phyloP scores from a whole-genome alignment of 2,329 filamentous ascomycete genomes.

The Colletotrichum sansevieriae region DNA sequence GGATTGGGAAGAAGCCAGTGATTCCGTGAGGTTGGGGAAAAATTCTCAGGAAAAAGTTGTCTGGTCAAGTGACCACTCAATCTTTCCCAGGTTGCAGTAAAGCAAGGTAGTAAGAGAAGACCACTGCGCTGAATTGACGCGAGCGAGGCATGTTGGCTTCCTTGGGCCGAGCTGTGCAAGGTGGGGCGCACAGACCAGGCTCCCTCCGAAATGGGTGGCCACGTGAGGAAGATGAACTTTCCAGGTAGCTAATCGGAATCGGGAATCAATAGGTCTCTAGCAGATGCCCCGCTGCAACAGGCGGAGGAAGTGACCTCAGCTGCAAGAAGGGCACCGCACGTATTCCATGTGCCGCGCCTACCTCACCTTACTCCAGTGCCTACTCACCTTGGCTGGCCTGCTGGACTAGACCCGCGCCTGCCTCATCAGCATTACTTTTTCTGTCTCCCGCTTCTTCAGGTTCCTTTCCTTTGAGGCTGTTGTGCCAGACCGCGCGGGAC shows the following conservation, averaged over 20 bases:
- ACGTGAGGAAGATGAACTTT: slow-evolving; percentile 41
- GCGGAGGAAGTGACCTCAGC: slow-evolving; percentile 41
- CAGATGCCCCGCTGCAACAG: slow-evolving; percentile 38
- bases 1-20: slow-evolving; percentile 2
- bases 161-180: slow-evolving; percentile 19
- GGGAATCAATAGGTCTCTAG: slow-evolving; percentile 36
- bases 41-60: slow-evolving; percentile 5
- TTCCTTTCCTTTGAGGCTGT: neutral
- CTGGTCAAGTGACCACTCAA: slow-evolving; percentile 37
- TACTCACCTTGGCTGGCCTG: too few species aligned
- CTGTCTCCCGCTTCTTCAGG: neutral
- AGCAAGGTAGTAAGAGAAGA: neutral
- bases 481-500: neutral
- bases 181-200: slow-evolving; percentile 40
- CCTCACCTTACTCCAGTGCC: neutral
- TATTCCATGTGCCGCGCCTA: slow-evolving; percentile 42
- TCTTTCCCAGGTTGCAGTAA: slow-evolving; percentile 33
- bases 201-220: slow-evolving; percentile 38
- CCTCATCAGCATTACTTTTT: slow-evolving; percentile 7
- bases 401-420: slow-evolving; percentile 17
- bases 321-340: slow-evolving; percentile 40
- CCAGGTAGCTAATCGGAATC: slow-evolving; percentile 43
- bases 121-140: slow-evolving; percentile 14
- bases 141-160: slow-evolving; percentile 24
- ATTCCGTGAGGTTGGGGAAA: neutral